Evolutionary conservation across 73 alveolate species (phyloP).

Genomic region (Strombidium stylifer): DNA sequence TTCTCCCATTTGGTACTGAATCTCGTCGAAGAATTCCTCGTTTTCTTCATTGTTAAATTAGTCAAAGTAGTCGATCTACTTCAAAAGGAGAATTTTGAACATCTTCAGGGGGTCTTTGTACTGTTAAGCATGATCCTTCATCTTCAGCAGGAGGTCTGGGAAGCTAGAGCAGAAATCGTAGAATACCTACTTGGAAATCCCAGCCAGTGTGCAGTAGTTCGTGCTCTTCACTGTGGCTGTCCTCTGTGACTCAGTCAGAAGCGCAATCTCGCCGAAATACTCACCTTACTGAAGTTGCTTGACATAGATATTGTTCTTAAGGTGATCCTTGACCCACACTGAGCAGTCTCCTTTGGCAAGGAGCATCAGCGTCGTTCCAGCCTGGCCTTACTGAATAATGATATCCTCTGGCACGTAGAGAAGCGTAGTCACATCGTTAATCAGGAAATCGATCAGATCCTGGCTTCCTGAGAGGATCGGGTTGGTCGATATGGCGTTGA

Average conservation of each 20-base stretch:
- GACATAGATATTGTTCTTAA: conserved; percentile 8
- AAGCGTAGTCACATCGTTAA: background rate
- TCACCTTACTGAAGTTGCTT: background rate
- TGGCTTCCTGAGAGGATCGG: background rate
- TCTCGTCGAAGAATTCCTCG: no score
- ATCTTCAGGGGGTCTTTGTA: no score
- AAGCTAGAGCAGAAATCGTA: no score
- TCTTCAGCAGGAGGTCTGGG: no score
- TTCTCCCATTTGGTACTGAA: no score
- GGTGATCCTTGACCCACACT: conserved; percentile 29
- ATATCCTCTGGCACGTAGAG: background rate
- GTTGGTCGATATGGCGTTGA: background rate
- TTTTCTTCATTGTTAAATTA: no score
- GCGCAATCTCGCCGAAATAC: conserved; percentile 28
- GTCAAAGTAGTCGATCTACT: no score
- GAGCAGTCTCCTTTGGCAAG: conserved; percentile 36
- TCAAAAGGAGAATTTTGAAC: no score
- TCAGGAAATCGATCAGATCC: conserved; percentile 9
- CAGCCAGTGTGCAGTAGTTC: conserved; percentile 18
- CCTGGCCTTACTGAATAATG: background rate
- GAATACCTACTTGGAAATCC: no score
- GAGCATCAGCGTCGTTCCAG: conserved; percentile 4
- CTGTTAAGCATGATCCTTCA: no score
- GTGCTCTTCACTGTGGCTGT: conserved; percentile 23
- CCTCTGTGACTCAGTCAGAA: conserved; percentile 5